phyloP scores from a whole-genome alignment of 2,329 filamentous ascomycete species.

The Epichloe brachyelytri region DNA sequence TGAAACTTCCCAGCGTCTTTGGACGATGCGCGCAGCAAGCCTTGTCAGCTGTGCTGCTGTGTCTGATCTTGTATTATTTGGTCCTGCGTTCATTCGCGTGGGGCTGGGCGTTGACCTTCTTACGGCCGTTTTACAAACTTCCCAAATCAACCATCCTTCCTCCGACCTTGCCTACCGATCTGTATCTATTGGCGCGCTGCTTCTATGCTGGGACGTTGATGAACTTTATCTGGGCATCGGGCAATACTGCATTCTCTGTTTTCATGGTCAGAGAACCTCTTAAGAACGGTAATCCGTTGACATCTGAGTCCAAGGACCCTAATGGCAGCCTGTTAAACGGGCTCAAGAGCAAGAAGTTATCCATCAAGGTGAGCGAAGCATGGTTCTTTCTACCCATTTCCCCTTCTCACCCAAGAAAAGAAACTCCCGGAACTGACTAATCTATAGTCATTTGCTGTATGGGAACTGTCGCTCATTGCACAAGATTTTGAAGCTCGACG shows the following conservation, averaged over 20 bases:
- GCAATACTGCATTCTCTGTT: conserved; percentile 66
- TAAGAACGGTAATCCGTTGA: conserved; percentile 75
- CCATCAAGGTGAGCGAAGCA: conserved; percentile 47
- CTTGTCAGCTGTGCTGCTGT: conserved; percentile 28
- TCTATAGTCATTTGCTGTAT: conserved; percentile 67
- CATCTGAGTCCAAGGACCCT: conserved; percentile 73
- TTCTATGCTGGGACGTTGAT: conserved; percentile 53
- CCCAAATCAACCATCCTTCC: conserved; percentile 56
- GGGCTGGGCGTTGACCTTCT: conserved; percentile 56
- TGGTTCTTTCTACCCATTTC: background rate
- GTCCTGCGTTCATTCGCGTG: conserved; percentile 52
- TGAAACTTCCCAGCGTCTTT: conserved; percentile 27
- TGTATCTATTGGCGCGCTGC: conserved; percentile 42
- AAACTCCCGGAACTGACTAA: conserved; percentile 9
- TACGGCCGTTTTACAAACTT: conserved; percentile 62
- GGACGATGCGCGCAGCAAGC: conserved; percentile 26
- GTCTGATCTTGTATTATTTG: conserved; percentile 46
- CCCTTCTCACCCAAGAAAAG: too few species aligned
- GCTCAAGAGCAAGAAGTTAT: conserved; percentile 67
- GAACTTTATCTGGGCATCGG: conserved; percentile 60
- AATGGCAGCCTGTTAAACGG: conserved; percentile 82
- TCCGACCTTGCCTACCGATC: conserved; percentile 41
- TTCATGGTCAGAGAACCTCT: conserved; percentile 70
- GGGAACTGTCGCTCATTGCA: conserved; percentile 76
- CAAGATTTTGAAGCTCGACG: conserved; percentile 62